Base-by-base conservation (phyloP, 2,329 filamentous ascomycete species). In the Magnaporthales sp. region DNA sequence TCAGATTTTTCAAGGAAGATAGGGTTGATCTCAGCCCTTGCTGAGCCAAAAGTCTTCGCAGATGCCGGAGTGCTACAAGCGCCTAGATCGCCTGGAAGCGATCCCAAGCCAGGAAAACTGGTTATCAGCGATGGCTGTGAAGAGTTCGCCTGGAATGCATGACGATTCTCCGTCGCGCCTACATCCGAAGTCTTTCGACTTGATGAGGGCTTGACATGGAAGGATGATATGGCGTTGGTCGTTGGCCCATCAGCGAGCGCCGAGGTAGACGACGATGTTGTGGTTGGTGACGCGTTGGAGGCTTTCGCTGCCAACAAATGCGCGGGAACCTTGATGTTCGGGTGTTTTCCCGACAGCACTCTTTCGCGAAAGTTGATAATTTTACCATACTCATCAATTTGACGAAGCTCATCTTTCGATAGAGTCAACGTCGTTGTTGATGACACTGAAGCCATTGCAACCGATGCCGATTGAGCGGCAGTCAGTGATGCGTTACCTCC, bases 1-100 rank as follows among this genome's bases (percentile, higher is more conserved):
- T 92, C 90, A 71, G 93, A 93, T 78, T 97, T 97, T 74, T 91
- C 89, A 76, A 96, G 83, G 71, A 96, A 83, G 68, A 96, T 88
- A 64, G 92, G 91, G 76, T 96, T 87, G 79, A 95, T 91, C 76
- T 89, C 88, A 68, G 88, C 86, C 70, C 83, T 85, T 68, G 80
- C 78, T 70, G 83, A 77, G 72, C 79, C 82, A 68, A 78, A 79
- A 72, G 74, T 78, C 69, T 70, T 74, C 67, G 74, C 68, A 66
- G 71, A 66, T 19, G 64, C 66, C 67, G 70, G 56, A 19, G 70
- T 56, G 68, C 68, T 69, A 64, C 61, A 63, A 71, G 24, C 24
- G 24, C 56, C 56, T 30, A 13, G 56, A 67, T 69, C 67, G 27
- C 31, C 69, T 22, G 68, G 38, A 15, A 66, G 24, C 19, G 58